Base-by-base conservation (phyloP, 1,284 basidiomycete species). In the Sphagnurus paluster region DNA sequence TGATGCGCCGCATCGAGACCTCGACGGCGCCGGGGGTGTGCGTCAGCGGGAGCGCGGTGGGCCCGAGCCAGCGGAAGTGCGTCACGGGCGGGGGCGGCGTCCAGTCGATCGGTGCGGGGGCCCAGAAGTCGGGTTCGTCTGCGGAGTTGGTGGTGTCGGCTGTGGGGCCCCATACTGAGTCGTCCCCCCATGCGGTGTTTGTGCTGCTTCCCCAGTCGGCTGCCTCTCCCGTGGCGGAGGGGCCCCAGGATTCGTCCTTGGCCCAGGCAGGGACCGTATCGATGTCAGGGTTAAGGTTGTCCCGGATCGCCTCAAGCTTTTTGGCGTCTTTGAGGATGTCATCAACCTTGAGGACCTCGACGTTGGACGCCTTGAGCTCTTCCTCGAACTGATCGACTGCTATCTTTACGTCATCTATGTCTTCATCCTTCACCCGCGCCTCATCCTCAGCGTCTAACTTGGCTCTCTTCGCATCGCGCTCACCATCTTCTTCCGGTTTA, bases 1-100 rank as follows among this genome's bases (percentile, higher is more conserved):
- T 62, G 61, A 82, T 64, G 48, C 69, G 68, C 21, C 80, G 70
- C 39, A 76, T 69, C n/a, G 76, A 75, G 21, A 64, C 63, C 56
- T 82, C 80, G 39, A 77, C 71, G 39, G 78, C 55, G 20, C 77
- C 77, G 7, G 74, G 65, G n/a, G 66, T 65, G 55, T 82, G 78
- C 6, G 78, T 79, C 37, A 64, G 55, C 21, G 70, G 72, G 21
- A 76, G 56, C 11, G 57, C 43, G 2, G 66, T 71, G 17, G 68
- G 69, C 0, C 80, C 82, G 1, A 81, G 56, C 36, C 74, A 46
- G 2, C 56, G 42, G 13, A 53, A 39, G 35, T 59, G 42, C 6
- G 57, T 54, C 28, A 49, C 41, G 6, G 32, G 14, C 4, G 44
- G 36, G n/a, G 50, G 41, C 8, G 55, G 42, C 11, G 33, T 50